phyloP scores from a whole-genome alignment of 352 stramenopile species.

The Globisporangium sylvaticum region DNA sequence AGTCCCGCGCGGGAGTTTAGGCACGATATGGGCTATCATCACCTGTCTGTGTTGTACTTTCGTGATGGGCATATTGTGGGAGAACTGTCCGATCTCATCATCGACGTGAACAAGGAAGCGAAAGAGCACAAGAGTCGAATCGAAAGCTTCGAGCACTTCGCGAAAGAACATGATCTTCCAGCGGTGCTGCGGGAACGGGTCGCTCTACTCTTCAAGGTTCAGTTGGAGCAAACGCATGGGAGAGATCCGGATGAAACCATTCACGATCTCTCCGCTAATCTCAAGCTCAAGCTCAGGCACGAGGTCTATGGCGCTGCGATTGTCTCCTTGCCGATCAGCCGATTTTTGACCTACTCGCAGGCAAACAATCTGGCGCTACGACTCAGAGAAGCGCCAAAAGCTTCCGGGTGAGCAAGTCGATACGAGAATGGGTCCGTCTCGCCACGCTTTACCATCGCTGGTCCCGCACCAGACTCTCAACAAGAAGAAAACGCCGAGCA shows the following conservation, averaged over 20 bases:
- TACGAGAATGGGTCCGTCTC: background rate
- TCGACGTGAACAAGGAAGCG: constrained; percentile 65
- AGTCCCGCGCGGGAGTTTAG: constrained; percentile 33
- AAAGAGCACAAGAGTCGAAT: constrained; percentile 70
- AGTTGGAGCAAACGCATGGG: constrained; percentile 52
- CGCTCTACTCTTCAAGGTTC: constrained; percentile 52
- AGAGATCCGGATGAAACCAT: constrained; percentile 43
- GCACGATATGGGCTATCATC: constrained; percentile 52
- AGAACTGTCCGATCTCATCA: constrained; percentile 69
- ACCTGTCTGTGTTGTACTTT: constrained; percentile 70
- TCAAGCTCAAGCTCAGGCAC: constrained; percentile 70
- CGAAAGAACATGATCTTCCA: constrained; percentile 51
- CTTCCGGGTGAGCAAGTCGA: background rate
- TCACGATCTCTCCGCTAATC: constrained; percentile 59
- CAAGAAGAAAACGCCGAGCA: constrained; percentile 20
- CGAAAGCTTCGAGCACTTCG: constrained; percentile 73
- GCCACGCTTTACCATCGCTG: background rate
- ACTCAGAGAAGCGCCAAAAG: constrained; percentile 5
- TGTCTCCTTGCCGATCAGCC: constrained; percentile 44
- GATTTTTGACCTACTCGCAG: constrained; percentile 50
- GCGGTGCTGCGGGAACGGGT: constrained; percentile 47
- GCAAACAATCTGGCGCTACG: constrained; percentile 66
- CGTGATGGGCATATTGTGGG: constrained; percentile 73
- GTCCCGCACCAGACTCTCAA: background rate
- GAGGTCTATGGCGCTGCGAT: constrained; percentile 66